Evolutionary conservation across 495 filamentous ascomycete genomes (phyloP).

Genomic region (Hypoxylon fragiforme): DNA sequence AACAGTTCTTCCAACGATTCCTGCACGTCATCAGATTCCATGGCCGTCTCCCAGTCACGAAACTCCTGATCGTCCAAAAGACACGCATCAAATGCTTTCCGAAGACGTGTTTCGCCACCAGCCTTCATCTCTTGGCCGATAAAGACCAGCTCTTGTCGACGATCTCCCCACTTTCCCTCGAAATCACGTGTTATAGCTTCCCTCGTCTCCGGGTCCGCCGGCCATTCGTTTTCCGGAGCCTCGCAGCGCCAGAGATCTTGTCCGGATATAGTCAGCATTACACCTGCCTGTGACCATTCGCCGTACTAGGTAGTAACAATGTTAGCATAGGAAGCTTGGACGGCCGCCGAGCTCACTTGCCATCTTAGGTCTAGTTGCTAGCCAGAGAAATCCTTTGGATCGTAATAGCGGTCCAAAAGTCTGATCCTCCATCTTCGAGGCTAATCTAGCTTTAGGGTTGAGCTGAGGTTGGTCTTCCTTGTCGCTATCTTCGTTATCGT

Average conservation of each 20-base stretch:
- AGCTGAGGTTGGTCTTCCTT: slow-evolving; percentile 33
- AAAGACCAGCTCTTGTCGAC: slow-evolving; percentile 63
- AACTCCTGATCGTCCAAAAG: slow-evolving; percentile 55
- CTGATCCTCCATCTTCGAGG: slow-evolving; percentile 35
- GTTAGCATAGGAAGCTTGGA: slow-evolving; percentile 40
- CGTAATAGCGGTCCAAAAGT: slow-evolving; percentile 37
- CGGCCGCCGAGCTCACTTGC: background rate
- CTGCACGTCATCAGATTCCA: slow-evolving; percentile 45
- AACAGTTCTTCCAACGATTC: slow-evolving; percentile 49
- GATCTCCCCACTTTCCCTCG: slow-evolving; percentile 57
- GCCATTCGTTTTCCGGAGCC: slow-evolving; percentile 48
- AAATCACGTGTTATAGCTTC: slow-evolving; percentile 31
- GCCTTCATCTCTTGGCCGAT: slow-evolving; percentile 55
- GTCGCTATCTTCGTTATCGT: slow-evolving; percentile 13
- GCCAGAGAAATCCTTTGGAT: slow-evolving; percentile 38
- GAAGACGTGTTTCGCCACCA: slow-evolving; percentile 42
- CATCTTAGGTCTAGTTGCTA: slow-evolving; percentile 31
- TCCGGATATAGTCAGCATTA: slow-evolving; percentile 58
- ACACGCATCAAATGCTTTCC: slow-evolving; percentile 52
- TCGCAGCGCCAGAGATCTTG: slow-evolving; percentile 60
- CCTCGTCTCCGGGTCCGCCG: slow-evolving; percentile 17
- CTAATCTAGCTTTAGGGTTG: slow-evolving; percentile 30
- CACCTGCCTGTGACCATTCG: slow-evolving; percentile 64
- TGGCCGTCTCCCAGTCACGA: slow-evolving; percentile 53
- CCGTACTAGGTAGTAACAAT: slow-evolving; percentile 48